Conservation (phyloP, 768 basidiomycete species). For the Mycena floridula region DNA sequence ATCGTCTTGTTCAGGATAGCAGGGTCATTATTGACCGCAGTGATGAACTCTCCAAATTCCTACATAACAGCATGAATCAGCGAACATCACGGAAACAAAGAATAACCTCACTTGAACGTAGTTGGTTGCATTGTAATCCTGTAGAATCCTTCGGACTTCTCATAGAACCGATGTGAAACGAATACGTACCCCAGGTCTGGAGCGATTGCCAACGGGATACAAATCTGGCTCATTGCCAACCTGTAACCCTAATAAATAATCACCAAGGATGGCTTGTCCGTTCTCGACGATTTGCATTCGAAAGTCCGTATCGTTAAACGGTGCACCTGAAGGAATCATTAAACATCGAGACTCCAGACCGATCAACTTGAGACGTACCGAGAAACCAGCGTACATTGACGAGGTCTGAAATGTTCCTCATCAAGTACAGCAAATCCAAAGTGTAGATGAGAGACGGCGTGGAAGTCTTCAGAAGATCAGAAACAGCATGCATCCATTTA, state of each 20-base stretch:
- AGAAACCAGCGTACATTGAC: slow-evolving; percentile 46
- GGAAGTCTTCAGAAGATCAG: slow-evolving; percentile 25
- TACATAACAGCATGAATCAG: too few species aligned
- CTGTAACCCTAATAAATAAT: slow-evolving; percentile 45
- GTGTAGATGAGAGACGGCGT: slow-evolving; percentile 51
- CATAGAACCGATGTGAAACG: slow-evolving; percentile 23
- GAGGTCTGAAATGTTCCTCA: slow-evolving; percentile 39
- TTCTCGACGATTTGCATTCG: slow-evolving; percentile 37
- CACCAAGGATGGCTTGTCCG: slow-evolving; percentile 45
- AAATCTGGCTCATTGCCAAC: slow-evolving; percentile 61
- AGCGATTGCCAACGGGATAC: slow-evolving; percentile 27
- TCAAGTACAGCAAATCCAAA: slow-evolving; percentile 44
- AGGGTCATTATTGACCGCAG: slow-evolving; percentile 20
- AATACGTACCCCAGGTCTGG: slow-evolving; percentile 3
- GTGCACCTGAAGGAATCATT: slow-evolving; percentile 10
- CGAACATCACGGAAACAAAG: too few species aligned
- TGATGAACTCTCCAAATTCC: slow-evolving; percentile 31
- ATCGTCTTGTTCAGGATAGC: slow-evolving; percentile 25
- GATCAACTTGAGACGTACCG: slow-evolving; percentile 18
- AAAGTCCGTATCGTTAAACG: slow-evolving; percentile 46
- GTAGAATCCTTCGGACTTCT: slow-evolving; percentile 12
- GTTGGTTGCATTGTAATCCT: slow-evolving; percentile 18
- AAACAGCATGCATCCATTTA: slow-evolving; percentile 12
- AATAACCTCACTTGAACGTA: slow-evolving; percentile 35
- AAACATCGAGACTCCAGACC: neutral